Evolutionary conservation across 257 asterid genomes (phyloP), one percentile per base, ranked within the genome.

Genomic region (Paulownia fortunei): DNA sequence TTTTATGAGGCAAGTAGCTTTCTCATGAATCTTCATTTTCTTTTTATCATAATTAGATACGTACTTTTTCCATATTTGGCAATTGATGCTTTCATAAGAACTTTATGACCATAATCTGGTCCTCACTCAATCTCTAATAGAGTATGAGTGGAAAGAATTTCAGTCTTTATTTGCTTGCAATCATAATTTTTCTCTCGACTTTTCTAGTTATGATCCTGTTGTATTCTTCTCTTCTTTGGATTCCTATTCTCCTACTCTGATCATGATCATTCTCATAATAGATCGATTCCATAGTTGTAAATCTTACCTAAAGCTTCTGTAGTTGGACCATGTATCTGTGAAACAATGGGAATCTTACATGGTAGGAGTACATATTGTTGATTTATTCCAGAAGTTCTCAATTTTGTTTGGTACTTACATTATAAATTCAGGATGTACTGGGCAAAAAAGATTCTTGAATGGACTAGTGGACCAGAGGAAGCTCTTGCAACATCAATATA

Each of bases 391-490:
- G 32, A 12, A 36, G 4, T 47, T 34, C 7, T 16, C 32, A 59
- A 44, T 19, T 36, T 26, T 37, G n/a, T 47, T 64, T 27, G 68
- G 44, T 64, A 73, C 19, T 18, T 69, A n/a, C 12, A 52, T n/a
- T 55, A 27, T 34, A 74, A 59, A 5, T 82, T 86, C 88, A 96
- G 99, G 89, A 96, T 96, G 99, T 96, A 96, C 84, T 96, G 99
- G 99, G 99, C 97, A 2, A 96, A 96, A 82, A 96, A 96, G 92
- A 96, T 96, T 74, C 96, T 96, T 10, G 98, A 96, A 80, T 96
- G 99, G 99, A 93, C 97, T 64, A 87, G 49, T 77, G 92, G 94
- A 23, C 98, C 99, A 26, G 97, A 88, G 80, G 99, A 96, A 89
- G 98, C 99, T 82, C 92, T 96, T 70, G 90, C 97, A 19, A 85